phyloP scores from a whole-genome alignment of 2,329 filamentous ascomycete genomes.

The Scedosporium apiospermum region DNA sequence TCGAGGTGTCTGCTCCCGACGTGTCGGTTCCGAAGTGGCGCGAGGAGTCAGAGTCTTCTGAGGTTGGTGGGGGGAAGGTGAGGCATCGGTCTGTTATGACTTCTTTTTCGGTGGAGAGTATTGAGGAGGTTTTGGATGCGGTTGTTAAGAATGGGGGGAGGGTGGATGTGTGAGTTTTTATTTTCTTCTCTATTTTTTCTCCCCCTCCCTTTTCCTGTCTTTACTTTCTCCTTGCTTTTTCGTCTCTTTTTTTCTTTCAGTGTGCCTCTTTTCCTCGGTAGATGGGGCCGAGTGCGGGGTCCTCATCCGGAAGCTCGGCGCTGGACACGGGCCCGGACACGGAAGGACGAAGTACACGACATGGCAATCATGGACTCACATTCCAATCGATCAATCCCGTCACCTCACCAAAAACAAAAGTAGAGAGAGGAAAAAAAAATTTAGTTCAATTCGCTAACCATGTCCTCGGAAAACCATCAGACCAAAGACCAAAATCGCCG shows the following conservation, averaged over 20 bases:
- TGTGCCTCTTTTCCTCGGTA: too few relatives aligned
- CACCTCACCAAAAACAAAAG: background rate
- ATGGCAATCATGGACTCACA: too few relatives aligned
- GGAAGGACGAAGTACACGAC: too few relatives aligned
- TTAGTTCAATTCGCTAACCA: background rate
- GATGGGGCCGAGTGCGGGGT: too few relatives aligned
- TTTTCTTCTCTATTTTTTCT: background rate
- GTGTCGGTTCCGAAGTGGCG: slow-evolving; percentile 7
- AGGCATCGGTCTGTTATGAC: slow-evolving; percentile 20
- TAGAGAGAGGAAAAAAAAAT: background rate
- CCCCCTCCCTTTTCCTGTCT: background rate
- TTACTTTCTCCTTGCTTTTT: background rate
- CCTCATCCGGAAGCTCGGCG: too few relatives aligned
- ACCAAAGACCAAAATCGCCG: slow-evolving; percentile 23
- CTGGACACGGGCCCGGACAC: too few relatives aligned
- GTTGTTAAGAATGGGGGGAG: slow-evolving; percentile 21
- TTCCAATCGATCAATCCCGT: too few relatives aligned
- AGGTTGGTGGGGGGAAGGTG: slow-evolving; percentile 15
- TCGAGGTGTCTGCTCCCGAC: slow-evolving; percentile 19
- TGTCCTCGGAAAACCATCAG: slow-evolving; percentile 13
- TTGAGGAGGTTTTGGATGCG: slow-evolving; percentile 19
- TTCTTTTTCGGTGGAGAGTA: slow-evolving; percentile 23
- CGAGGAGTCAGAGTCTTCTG: slow-evolving; percentile 9
- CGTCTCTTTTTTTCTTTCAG: background rate
- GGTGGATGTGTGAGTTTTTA: slow-evolving; percentile 22